Base-by-base conservation (phyloP, 495 filamentous ascomycete genomes). In the Aeminium ludgeri region DNA sequence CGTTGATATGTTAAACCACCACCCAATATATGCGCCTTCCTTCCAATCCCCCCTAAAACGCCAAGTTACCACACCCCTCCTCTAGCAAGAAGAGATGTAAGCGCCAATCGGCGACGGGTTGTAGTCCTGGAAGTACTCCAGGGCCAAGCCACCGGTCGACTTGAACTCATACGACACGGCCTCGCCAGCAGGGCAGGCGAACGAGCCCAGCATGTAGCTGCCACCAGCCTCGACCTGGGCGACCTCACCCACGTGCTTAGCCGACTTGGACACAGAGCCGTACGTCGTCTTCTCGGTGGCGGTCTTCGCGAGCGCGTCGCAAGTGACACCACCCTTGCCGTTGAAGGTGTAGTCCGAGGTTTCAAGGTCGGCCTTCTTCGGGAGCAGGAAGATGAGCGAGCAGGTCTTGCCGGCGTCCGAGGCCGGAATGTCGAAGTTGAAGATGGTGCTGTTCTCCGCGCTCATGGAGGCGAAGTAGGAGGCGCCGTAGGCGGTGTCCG, bases 401-500 rank as follows among this genome's bases (percentile, higher is more conserved):
- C 59, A 62, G 10, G 49, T 52, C 43, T 54, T 55, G 20, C 50
- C 54, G 23, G 48, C 38, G 30, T 52, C 36, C 3, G 37, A 37
- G 10, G 42, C 8, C 0, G 53, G 53, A 19, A 59, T 38, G 38
- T 59, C 48, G 50, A 59, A 59, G 46, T 55, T 59, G 53, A 57
- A 59, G 30, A 57, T 49, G 11, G 54, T 50, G 36, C 43, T 49
- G 32, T 39, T 33, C n/a, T 30, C 47, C 5, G 50, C 34, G 18
- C 32, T 42, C 27, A 58, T 39, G 34, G 23, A 25, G 45, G 38
- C 52, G 38, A 44, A 48, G 46, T 48, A 59, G 1, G 20, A 29
- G 27, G 46, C 54, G 32, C 59, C 57, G 19, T 49, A 46, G 17
- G 51, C 48, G 12, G 20, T 47, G 36, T 51, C 32, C 7, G 55